Percentiles rank a stretch among this genome's conserved stretches.
These are phyloP conservation scores for Hortaea sp. DNA, from an alignment of 2,329 filamentous ascomycete genomes.

Conservation along the genomic window DNA sequence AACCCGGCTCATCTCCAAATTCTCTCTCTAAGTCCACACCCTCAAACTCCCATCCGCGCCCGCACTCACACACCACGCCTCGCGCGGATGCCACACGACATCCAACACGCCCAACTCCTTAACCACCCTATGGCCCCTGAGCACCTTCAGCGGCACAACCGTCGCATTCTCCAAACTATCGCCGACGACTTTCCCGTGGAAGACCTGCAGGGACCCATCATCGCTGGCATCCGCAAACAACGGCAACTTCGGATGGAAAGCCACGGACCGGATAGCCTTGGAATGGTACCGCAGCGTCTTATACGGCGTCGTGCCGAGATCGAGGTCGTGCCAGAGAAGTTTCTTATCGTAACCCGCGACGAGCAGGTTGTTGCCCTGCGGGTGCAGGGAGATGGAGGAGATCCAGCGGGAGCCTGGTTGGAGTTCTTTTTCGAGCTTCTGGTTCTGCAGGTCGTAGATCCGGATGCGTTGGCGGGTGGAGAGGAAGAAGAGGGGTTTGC, in stretches of 20 bases:
- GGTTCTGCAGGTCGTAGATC: conserved; percentile 83
- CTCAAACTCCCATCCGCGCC: conserved; percentile 89
- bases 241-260: conserved; percentile 68
- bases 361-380: conserved; percentile 85
- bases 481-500: conserved; percentile 86
- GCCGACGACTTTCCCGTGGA: conserved; percentile 90
- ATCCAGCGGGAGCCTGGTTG: conserved; percentile 94
- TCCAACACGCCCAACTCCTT: conserved; percentile 84
- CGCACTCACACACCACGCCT: conserved; percentile 90
- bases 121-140: conserved; percentile 80
- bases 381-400: conserved; percentile 84
- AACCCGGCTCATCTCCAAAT: too few species aligned
- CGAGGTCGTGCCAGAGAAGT: conserved; percentile 92
- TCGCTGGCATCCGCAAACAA: conserved; percentile 93
- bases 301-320: conserved; percentile 81
- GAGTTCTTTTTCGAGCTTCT: conserved; percentile 85
- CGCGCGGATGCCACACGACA: conserved; percentile 87
- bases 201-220: conserved; percentile 88
- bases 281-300: conserved; percentile 93
- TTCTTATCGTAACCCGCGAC: conserved; percentile 91
- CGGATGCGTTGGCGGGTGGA: conserved; percentile 90
- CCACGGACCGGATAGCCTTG: conserved; percentile 81
- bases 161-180: conserved; percentile 94
- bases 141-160: conserved; percentile 90
- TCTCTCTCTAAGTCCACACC: conserved; percentile 55